Conservation (phyloP, 2,329 filamentous ascomycete genomes). For the Talaromyces sp. region DNA sequence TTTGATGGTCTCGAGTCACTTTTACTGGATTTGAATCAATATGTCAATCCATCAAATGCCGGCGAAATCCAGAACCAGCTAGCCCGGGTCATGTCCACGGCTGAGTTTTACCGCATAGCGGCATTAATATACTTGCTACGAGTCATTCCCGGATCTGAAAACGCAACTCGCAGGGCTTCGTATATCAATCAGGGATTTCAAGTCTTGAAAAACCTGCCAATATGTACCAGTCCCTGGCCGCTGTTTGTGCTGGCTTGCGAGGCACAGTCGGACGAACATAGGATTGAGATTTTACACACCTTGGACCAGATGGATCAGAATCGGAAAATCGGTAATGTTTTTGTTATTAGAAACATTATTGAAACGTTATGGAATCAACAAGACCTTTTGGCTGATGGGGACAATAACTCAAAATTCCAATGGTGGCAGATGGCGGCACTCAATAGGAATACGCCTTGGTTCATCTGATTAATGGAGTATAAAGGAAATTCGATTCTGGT, state of each 20-base stretch:
- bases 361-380: slow-evolving; percentile 6
- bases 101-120: neutral
- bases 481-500: neutral
- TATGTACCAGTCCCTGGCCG: slow-evolving; percentile 16
- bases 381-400: slow-evolving; percentile 8
- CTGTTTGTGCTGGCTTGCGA: slow-evolving; percentile 14
- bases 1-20: slow-evolving; percentile 1
- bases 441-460: neutral
- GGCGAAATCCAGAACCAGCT: neutral
- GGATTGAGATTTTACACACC: slow-evolving; percentile 1
- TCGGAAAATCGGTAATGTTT: slow-evolving; percentile 15
- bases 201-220: neutral
- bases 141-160: neutral
- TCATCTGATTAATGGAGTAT: neutral
- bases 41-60: neutral
- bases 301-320: slow-evolving; percentile 12
- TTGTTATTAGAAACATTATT: slow-evolving; percentile 13
- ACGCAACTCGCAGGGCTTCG: neutral
- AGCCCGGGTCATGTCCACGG: neutral
- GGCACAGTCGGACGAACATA: slow-evolving; percentile 5
- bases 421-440: neutral
- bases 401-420: neutral
- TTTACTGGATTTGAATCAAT: neutral
- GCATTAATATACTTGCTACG: slow-evolving; percentile 4
- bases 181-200: slow-evolving; percentile 7